phyloP scores from a whole-genome alignment of 2,329 filamentous ascomycete genomes.

The Tolypocladium sp. region DNA sequence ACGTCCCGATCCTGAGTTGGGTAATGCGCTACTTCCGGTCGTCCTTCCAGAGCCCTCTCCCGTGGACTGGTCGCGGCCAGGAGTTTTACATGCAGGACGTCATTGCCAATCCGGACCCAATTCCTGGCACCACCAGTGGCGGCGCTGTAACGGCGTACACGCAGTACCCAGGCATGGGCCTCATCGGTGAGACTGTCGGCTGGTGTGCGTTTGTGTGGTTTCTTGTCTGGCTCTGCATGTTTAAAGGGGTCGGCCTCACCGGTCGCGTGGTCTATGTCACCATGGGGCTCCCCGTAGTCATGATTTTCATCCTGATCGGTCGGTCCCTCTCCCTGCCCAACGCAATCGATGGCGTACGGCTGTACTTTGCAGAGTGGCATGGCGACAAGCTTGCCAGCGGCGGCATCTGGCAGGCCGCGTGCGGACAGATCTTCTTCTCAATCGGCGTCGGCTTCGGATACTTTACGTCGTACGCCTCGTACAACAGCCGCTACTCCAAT shows the following conservation, averaged over 20 bases:
- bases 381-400: constrained; percentile 1
- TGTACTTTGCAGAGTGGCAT: constrained; percentile 21
- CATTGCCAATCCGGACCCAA: constrained; percentile 15
- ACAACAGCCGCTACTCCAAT: not conserved
- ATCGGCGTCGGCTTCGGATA: constrained; percentile 40
- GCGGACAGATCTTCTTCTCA: constrained; percentile 29
- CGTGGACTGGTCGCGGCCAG: constrained; percentile 28
- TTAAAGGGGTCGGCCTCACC: constrained; percentile 44
- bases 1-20: constrained; percentile 44
- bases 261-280: constrained; percentile 47
- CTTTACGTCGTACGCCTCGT: not conserved
- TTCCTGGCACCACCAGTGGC: not conserved
- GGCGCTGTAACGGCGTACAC: constrained; percentile 15
- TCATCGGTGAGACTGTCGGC: constrained; percentile 43
- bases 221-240: constrained; percentile 46
- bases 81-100: constrained; percentile 37
- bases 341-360: constrained; percentile 35
- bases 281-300: constrained; percentile 46
- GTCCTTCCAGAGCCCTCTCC: constrained; percentile 41
- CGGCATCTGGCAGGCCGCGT: constrained; percentile 41
- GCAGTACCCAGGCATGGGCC: constrained; percentile 30
- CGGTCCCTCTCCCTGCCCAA: constrained; percentile 40
- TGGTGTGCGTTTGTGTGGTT: constrained; percentile 49
- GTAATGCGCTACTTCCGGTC: constrained; percentile 47
- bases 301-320: constrained; percentile 41